A percentile compares a stretch with the other conserved stretches of the same genome.
Evolutionary conservation across 257 asterid species (phyloP).

Genomic region (Avicennia marina): DNA sequence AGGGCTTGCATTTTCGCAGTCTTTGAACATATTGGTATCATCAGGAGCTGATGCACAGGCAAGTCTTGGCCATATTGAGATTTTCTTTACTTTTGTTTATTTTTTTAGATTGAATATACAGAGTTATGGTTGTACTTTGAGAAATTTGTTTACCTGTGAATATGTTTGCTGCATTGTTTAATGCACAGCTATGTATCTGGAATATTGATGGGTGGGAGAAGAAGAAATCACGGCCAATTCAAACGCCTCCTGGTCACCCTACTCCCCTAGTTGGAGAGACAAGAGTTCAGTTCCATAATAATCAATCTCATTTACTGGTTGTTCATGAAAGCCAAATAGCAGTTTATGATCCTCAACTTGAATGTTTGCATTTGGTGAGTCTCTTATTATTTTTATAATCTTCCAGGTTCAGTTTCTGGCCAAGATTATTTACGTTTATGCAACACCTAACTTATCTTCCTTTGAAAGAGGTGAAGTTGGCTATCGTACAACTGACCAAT

Average conservation of each 20-base stretch:
- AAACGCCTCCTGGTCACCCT: slow-evolving; percentile 68
- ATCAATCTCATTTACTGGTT: slow-evolving; percentile 84
- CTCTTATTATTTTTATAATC: neutral
- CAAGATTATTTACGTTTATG: neutral
- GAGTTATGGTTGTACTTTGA: neutral
- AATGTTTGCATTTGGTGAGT: slow-evolving; percentile 70
- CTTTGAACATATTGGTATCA: slow-evolving; percentile 80
- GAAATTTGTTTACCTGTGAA: neutral
- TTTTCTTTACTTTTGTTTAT: neutral
- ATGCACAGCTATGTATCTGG: slow-evolving; percentile 77
- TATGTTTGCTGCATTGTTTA: neutral
- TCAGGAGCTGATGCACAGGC: slow-evolving; percentile 99
- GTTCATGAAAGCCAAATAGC: slow-evolving; percentile 94
- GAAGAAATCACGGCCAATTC: slow-evolving; percentile 75
- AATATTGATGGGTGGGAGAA: slow-evolving; percentile 96
- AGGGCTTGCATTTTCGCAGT: slow-evolving; percentile 94
- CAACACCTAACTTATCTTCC: neutral
- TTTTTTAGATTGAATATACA: no score
- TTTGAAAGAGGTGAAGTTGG: neutral
- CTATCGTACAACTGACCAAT: neutral
- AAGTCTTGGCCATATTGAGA: no score
- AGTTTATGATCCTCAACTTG: slow-evolving; percentile 72
- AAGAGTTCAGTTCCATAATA: slow-evolving; percentile 87
- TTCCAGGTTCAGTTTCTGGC: neutral
- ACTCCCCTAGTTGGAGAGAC: slow-evolving; percentile 81